Evolutionary conservation across 163 green algal genomes (phyloP), one percentile per base, ranked within the genome.

Genomic region (Scenedesmus sp.): DNA sequence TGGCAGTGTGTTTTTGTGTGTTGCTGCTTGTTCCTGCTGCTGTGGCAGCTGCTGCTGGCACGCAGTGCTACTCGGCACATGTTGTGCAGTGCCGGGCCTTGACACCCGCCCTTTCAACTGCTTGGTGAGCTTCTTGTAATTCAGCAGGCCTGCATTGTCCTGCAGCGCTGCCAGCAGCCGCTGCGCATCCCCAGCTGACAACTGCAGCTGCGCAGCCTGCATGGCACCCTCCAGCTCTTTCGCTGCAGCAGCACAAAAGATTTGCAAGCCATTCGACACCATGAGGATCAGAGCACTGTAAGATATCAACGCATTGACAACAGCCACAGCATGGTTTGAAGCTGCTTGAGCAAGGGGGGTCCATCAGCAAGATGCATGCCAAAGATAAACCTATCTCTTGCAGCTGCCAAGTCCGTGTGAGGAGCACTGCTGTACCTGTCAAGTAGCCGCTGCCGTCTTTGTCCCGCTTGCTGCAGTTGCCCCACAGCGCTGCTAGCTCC

Each of bases 81-180:
- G 34, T 46, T 46, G 59, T 18, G 87, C 76, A 34, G 87, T 87
- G 26, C 34, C 81, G 12, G 87, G 87, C 23, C 87, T 52, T 62
- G 76, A 86, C 57, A 79, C 8, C 4, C 73, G 56, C 2, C 70
- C 76, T n/a, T 91, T 91, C 26, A 92, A 64, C 60, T 88, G 81
- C 62, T 55, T 79, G 13, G 88, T 76, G 20, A 92, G 81, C 60
- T 82, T 64, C 62, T 79, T 87, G 81, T 88, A 92, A 66, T 92
- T 82, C 2, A 92, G 52, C 88, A 92, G 82, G 10, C 88, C 81
- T 20, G 81, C 81, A 84, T 92, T 92, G 82, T 89, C 81, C 86
- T 82, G 86, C 60, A 92, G 81, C 3, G 64, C 88, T 76, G 81
- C 9, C 54, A 84, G 46, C 54, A 92, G 64, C 46, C 57, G 26